Evolutionary conservation across 306 rosid genomes (phyloP), one percentile per base, ranked within the genome.

Genomic region (Cotoneaster glaucophyllus): DNA sequence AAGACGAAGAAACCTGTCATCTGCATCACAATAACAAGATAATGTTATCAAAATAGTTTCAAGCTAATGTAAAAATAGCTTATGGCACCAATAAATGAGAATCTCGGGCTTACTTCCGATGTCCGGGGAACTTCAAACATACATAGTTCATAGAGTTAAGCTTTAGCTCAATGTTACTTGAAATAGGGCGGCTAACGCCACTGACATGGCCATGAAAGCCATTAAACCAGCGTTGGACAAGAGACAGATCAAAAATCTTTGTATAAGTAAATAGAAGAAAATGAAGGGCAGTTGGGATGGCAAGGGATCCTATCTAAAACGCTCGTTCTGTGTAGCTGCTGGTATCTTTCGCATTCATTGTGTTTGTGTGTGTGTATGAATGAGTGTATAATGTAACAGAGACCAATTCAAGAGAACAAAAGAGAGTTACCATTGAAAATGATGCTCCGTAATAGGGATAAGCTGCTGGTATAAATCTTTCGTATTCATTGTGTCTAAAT

Each of bases 361-460:
- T 4, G 52, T 6, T 18, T 45, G 1, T 34, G 39, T 34, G 9
- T 34, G 39, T 37, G 41, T 37, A 10, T 45, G 53, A 45, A 17
- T 45, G 53, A 45, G 4, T 19, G 45, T 19, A 18, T 9, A 14
- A 69, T 39, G 22, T 5, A 67, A 64, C 12, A 31, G 25, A 8
- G 2, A 7, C 50, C 26, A 39, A 74, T 24, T 5, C 5, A 17
- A 43, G 17, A 52, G 43, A 45, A 31, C 50, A 75, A 74, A 32
- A 66, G 68, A 66, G 68, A 63, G 80, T 69, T 88, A 95, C 97
- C 98, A 92, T 95, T 21, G 98, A 83, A 84, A 92, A 92, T 77
- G 97, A 79, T 66, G 96, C 90, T 82, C 97, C 98, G 67, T 90
- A 95, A 65, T 95, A 95, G 50, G 98, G 98, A 83, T 90, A 95